Conservation (phyloP, 805 yeast genomes). For the Starmerella bacillaris region DNA sequence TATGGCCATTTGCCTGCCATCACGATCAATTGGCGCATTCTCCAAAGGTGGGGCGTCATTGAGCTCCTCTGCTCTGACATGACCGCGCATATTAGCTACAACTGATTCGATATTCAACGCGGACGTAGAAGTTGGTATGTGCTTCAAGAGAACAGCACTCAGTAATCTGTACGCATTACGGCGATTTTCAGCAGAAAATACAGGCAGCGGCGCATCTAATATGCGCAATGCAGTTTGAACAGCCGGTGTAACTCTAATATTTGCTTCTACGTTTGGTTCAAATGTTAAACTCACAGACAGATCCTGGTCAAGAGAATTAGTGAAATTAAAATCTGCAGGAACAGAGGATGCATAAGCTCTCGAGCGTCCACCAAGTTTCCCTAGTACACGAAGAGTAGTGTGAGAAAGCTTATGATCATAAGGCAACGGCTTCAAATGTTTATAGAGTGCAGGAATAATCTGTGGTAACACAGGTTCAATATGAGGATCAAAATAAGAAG, state of each 20-base stretch:
- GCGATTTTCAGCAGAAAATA: conserved; percentile 40
- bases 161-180: conserved; percentile 63
- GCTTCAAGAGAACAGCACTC: conserved; percentile 44
- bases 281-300: conserved; percentile 50
- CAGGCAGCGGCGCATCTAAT: conserved; percentile 40
- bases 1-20: conserved; percentile 29
- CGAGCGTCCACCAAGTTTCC: conserved; percentile 92
- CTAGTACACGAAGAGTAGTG: conserved; percentile 78
- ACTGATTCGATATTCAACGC: conserved; percentile 6
- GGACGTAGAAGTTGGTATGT: conserved; percentile 31
- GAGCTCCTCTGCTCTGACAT: conserved; percentile 9
- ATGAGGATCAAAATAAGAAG: conserved; percentile 92
- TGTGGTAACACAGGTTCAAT: conserved; percentile 92
- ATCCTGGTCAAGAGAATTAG: conserved; percentile 40
- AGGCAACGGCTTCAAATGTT: conserved; percentile 77
- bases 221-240: conserved; percentile 59
- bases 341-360: conserved; percentile 44
- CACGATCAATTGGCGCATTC: conserved; percentile 13
- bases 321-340: conserved; percentile 46
- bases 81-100: conserved; percentile 4
- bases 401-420: conserved; percentile 90
- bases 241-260: conserved; percentile 71
- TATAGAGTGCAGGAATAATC: conserved; percentile 84
- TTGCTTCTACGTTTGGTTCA: conserved; percentile 33
- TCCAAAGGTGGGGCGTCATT: conserved; percentile 11